Conservation (phyloP, 352 stramenopile genomes). For the Globisporangium polare region DNA sequence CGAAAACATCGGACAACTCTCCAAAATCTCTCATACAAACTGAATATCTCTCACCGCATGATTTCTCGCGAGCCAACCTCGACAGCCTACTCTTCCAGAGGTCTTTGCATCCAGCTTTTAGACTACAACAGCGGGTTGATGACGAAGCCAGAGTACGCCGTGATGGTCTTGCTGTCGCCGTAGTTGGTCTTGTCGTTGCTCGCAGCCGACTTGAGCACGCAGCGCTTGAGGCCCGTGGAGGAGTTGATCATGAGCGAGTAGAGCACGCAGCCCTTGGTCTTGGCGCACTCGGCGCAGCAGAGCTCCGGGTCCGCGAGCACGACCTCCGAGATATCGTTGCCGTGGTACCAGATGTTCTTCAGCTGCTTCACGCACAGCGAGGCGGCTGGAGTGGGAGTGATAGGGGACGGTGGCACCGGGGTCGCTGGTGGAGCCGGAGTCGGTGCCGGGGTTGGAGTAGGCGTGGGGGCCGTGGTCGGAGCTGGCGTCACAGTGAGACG, state of each 20-base stretch:
- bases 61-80: too few species aligned
- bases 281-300: constrained; percentile 11
- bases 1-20: too few species aligned
- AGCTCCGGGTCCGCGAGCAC: not conserved
- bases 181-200: constrained; percentile 15
- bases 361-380: constrained; percentile 19
- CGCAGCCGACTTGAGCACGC: constrained; percentile 2
- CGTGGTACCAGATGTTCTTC: constrained; percentile 15
- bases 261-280: not conserved
- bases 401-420: too few species aligned
- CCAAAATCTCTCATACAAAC: too few species aligned
- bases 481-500: not conserved
- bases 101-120: too few species aligned
- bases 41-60: too few species aligned
- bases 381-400: too few species aligned
- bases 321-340: constrained; percentile 8
- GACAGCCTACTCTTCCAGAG: too few species aligned
- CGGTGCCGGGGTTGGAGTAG: not conserved
- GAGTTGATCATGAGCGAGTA: constrained; percentile 9
- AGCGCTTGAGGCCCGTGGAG: constrained; percentile 4
- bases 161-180: constrained; percentile 10
- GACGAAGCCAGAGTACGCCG: constrained; percentile 6
- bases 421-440: too few species aligned
- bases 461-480: not conserved
- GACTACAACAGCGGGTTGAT: not conserved